Base-by-base conservation (phyloP, 768 basidiomycete genomes). In the Kondoa malvinella region DNA sequence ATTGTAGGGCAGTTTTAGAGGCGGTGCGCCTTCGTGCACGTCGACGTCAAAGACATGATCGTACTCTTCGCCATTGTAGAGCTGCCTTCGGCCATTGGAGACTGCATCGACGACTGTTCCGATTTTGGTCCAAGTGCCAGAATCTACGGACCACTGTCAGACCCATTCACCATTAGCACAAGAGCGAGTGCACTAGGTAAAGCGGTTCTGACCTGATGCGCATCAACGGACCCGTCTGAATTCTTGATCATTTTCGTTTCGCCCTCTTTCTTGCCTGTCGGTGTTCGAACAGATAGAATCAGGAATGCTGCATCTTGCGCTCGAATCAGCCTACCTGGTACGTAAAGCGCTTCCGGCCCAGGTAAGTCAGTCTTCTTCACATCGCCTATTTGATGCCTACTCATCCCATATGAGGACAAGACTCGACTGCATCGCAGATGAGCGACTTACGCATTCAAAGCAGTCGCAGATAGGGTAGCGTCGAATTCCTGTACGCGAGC, bases 21-120 rank as follows among this genome's bases (percentile, higher is more conserved):
- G 86, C 14, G 94, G 92, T 17, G 84, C 85, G 1, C 92, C 92
- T 69, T 95, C 94, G 74, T 89, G 83, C 30, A 96, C 86, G 74
- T 97, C 95, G 34, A 99, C 92, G 74, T 95, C 92, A 74, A 97
- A 96, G n/a, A 99, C 94, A 74, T 95, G 95, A 78, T 99, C 95
- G 75, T 92, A 99, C 78, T 97, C 94, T 75, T 86, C 86, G 21
- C 95, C 95, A 72, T 91, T 78, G 70, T 87, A 87, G n/a, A 95
- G 81, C 77, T 92, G 89, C 77, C 89, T 92, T 67, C 90, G 82
- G n/a, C 84, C 84, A 34, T 86, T 84, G 27, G 92, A 88, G 64
- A 94, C 87, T 25, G 92, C 92, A 74, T 95, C 95, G 2, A 92
- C 91, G 3, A 97, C 92, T 72, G 92, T 87, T 27, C 95, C 95